Evolutionary conservation across 1,284 basidiomycete species (phyloP).

Genomic region (Rhodotorula sp.): DNA sequence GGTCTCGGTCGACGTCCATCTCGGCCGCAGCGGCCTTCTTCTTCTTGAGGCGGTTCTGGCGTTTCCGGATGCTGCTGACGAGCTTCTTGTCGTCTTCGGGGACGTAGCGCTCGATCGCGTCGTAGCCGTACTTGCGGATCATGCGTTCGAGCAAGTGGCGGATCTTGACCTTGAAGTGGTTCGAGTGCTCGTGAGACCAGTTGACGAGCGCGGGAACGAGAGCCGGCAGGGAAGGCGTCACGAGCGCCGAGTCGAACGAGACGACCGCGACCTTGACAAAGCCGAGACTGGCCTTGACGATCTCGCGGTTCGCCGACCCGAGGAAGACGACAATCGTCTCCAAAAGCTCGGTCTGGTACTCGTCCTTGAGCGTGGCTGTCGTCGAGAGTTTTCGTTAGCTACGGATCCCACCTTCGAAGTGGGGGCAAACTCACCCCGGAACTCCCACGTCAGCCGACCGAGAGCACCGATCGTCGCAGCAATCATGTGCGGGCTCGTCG

Average conservation of each 20-base stretch:
- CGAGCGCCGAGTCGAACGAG: slow-evolving; percentile 67
- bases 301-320: slow-evolving; percentile 90
- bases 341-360: slow-evolving; percentile 83
- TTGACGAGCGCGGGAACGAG: slow-evolving; percentile 81
- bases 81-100: slow-evolving; percentile 74
- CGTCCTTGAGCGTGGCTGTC: slow-evolving; percentile 66
- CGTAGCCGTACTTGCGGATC: slow-evolving; percentile 85
- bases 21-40: slow-evolving; percentile 57
- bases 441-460: slow-evolving; percentile 92
- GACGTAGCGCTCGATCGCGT: slow-evolving; percentile 62
- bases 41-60: slow-evolving; percentile 84
- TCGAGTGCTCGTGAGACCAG: slow-evolving; percentile 97
- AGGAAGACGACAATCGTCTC: slow-evolving; percentile 86
- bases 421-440: slow-evolving; percentile 65
- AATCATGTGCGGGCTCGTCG: slow-evolving; percentile 95
- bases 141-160: slow-evolving; percentile 96
- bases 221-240: slow-evolving; percentile 70
- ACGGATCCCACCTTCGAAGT: too few relatives aligned
- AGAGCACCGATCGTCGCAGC: slow-evolving; percentile 94
- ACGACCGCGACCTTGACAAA: slow-evolving; percentile 93
- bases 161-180: slow-evolving; percentile 97
- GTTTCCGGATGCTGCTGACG: slow-evolving; percentile 83
- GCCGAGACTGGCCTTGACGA: slow-evolving; percentile 92
- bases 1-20: slow-evolving; percentile 56
- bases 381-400: too few relatives aligned